Evolutionary conservation across 805 yeast genomes (phyloP).

Genomic region (Nakazawaea holstii): DNA sequence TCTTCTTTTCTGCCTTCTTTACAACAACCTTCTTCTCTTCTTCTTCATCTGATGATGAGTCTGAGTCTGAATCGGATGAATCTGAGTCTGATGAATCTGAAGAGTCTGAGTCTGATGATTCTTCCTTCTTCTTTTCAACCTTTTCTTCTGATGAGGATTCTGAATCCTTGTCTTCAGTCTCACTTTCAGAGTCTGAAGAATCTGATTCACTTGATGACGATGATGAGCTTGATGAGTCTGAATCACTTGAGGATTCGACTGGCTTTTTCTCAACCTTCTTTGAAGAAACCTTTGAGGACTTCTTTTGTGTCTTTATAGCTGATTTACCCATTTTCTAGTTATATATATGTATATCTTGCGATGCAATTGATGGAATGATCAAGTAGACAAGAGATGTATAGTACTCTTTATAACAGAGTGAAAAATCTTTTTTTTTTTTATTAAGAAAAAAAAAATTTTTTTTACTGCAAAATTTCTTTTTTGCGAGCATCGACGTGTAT

Average conservation of each 20-base stretch:
- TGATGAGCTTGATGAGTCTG: constrained; percentile 7
- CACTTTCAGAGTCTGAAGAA: constrained; percentile 6
- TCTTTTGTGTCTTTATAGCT: constrained; percentile 18
- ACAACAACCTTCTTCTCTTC: neutral
- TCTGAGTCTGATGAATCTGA: constrained; percentile 18
- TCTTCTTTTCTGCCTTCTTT: constrained; percentile 6
- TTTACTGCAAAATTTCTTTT: neutral
- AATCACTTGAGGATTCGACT: constrained; percentile 7
- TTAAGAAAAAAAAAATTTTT: neutral
- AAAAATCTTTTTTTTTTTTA: neutral
- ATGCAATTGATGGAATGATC: too few species aligned
- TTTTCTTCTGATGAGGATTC: constrained; percentile 11
- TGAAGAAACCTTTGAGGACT: constrained; percentile 15
- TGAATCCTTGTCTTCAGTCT: constrained; percentile 14
- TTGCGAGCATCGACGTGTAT: neutral
- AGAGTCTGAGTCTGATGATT: constrained; percentile 19
- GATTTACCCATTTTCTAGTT: constrained; percentile 21
- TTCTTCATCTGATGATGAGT: constrained; percentile 11
- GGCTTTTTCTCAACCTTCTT: constrained; percentile 17
- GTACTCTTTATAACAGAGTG: neutral
- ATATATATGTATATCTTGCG: neutral
- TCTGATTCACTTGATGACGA: constrained; percentile 12
- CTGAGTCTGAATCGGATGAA: constrained; percentile 15
- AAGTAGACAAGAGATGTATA: neutral
- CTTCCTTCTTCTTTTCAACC: constrained; percentile 15